These are phyloP conservation scores for Emmonsiellopsis sp. DNA, from an alignment of 2,329 filamentous ascomycete species.

Conservation along the genomic window DNA sequence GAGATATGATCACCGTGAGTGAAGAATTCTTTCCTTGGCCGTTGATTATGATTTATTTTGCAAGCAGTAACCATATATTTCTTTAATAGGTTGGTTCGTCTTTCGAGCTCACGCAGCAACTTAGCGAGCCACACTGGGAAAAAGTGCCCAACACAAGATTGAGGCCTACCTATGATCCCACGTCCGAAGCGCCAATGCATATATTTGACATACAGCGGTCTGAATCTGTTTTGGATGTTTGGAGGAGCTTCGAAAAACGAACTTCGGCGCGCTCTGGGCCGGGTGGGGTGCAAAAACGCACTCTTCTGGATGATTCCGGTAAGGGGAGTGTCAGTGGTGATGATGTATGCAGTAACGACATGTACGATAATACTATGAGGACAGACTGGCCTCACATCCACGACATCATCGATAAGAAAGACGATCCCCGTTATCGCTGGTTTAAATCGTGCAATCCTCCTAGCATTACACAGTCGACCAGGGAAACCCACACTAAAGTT, in stretches of 20 bases:
- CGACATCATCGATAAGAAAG: neutral
- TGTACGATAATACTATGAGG: no score
- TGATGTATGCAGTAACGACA: no score
- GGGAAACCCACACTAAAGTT: neutral
- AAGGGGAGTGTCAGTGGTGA: neutral
- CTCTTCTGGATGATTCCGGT: neutral
- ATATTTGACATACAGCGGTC: slow-evolving; percentile 37
- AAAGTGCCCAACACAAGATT: slow-evolving; percentile 7
- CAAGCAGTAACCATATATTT: neutral
- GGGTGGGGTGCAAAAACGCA: neutral
- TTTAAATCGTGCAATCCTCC: neutral
- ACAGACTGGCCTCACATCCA: no score
- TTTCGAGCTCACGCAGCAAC: slow-evolving; percentile 36
- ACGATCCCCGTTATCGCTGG: neutral
- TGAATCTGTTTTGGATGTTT: slow-evolving; percentile 29
- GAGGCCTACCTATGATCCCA: slow-evolving; percentile 6
- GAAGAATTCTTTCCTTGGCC: neutral
- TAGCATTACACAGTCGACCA: neutral
- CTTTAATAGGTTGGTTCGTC: slow-evolving; percentile 35
- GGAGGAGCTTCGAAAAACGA: slow-evolving; percentile 24
- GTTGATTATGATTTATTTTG: neutral
- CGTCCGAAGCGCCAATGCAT: slow-evolving; percentile 26
- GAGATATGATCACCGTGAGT: slow-evolving; percentile 36
- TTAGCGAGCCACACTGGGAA: slow-evolving; percentile 31
- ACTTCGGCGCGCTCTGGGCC: neutral